phyloP scores from a whole-genome alignment of 208 protist genomes.

The Wallacemonas sp. region DNA sequence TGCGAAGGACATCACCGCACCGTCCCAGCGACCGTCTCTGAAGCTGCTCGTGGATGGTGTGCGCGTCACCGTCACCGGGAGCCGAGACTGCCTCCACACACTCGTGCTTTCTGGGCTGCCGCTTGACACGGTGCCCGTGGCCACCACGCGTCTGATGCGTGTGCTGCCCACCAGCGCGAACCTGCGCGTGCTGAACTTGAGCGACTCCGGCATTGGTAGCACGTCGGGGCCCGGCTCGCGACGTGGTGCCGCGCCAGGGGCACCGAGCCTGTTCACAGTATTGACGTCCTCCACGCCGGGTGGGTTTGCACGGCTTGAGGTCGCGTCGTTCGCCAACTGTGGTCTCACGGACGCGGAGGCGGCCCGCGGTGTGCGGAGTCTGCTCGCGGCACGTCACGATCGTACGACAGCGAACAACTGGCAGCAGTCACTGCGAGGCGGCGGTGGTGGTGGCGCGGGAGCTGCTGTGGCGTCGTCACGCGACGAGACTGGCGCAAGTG shows the following conservation, averaged over 20 bases:
- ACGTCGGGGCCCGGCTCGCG: conserved; percentile 14
- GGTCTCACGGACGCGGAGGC: conserved; percentile 48
- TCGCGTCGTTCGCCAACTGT: conserved; percentile 63
- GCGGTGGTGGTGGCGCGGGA: not conserved
- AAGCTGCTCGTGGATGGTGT: conserved; percentile 38
- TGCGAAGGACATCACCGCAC: conserved; percentile 18
- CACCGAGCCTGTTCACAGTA: conserved; percentile 24
- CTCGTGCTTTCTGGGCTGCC: conserved; percentile 12
- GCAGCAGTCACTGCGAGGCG: conserved; percentile 44
- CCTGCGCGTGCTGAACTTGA: conserved; percentile 43
- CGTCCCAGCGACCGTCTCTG: conserved; percentile 18
- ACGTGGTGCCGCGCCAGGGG: conserved; percentile 15
- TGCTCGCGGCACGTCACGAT: conserved; percentile 31
- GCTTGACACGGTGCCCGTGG: conserved; percentile 23
- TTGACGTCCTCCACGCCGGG: conserved; percentile 15
- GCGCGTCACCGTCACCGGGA: conserved; percentile 7
- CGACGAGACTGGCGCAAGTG: not conserved
- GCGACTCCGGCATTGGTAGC: conserved; percentile 13
- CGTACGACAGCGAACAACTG: conserved; percentile 26
- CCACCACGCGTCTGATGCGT: conserved; percentile 32
- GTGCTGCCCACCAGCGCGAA: conserved; percentile 35
- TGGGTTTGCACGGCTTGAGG: conserved; percentile 42
- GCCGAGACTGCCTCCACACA: conserved; percentile 13
- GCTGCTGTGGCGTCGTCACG: not conserved
- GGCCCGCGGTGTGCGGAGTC: conserved; percentile 36